Percentiles rank a stretch among this genome's conserved stretches.
These are phyloP conservation scores for Petrea volubilis DNA, from an alignment of 257 asterid genomes.

Conservation along the genomic window DNA sequence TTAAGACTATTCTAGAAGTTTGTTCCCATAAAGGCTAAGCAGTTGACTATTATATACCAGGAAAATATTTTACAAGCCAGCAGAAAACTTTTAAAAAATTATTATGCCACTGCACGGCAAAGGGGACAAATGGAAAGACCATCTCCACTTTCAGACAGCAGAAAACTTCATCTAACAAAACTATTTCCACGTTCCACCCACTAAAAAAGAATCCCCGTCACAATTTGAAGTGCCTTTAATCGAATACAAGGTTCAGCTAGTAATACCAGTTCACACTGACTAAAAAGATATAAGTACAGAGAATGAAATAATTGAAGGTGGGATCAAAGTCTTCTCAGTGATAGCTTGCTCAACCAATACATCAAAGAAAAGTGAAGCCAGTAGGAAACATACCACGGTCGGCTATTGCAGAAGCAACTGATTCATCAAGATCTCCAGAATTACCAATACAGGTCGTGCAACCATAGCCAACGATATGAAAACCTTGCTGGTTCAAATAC, in stretches of 20 bases:
- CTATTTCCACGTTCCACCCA: not conserved
- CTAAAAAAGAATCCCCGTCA: not conserved
- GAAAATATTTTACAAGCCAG: not conserved
- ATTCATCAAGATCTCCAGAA: slow-evolving; percentile 92
- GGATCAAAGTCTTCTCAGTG: not conserved
- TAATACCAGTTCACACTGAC: not conserved
- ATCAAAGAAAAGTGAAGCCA: not conserved
- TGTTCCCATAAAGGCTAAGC: not conserved
- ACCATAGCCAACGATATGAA: slow-evolving; percentile 90
- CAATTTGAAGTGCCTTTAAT: not conserved
- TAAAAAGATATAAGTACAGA: not conserved
- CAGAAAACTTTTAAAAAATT: not conserved
- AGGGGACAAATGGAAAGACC: not conserved
- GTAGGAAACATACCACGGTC: slow-evolving; percentile 64
- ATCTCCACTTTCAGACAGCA: not conserved
- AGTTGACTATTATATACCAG: not conserved
- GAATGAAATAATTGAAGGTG: not conserved
- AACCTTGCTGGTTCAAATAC: slow-evolving; percentile 89
- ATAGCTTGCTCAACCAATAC: not conserved
- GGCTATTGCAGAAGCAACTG: slow-evolving; percentile 72
- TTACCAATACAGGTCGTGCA: slow-evolving; percentile 98
- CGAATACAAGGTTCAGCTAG: not conserved
- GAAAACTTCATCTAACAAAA: not conserved
- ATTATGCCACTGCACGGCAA: not conserved
- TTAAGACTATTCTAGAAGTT: not conserved